Conservation (phyloP, 345 rosid species). For the Heritiera littoralis region DNA sequence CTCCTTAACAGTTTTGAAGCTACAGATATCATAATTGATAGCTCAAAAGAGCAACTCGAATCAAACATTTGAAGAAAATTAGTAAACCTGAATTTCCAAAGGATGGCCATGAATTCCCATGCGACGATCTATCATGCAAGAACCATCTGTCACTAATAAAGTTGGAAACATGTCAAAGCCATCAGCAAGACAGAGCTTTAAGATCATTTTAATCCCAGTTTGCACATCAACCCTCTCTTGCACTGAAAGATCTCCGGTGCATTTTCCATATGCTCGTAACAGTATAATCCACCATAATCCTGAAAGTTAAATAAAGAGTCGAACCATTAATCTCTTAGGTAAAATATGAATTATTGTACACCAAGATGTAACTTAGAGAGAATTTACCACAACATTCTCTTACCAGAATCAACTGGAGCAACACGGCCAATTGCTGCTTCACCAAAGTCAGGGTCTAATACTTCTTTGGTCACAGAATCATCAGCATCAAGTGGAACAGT, state of each 20-base stretch:
- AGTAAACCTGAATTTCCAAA: conserved; percentile 81
- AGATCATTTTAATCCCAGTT: conserved; percentile 91
- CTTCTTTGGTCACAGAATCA: conserved; percentile 77
- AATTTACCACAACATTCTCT: conserved; percentile 10
- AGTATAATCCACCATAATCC: conserved; percentile 98
- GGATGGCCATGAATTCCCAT: conserved; percentile 99
- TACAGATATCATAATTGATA: conserved; percentile 6
- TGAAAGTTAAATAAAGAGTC: conserved; percentile 23
- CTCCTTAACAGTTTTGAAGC: conserved; percentile 2
- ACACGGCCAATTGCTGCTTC: conserved; percentile 99
- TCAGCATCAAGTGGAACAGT: conserved; percentile 83
- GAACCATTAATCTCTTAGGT: conserved; percentile 1
- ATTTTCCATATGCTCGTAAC: conserved; percentile 89
- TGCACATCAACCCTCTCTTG: conserved; percentile 95
- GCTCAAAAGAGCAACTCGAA: conserved; percentile 15
- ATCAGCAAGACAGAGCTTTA: conserved; percentile 91
- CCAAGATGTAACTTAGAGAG: neutral
- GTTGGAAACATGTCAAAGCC: conserved; percentile 98
- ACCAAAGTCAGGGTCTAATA: conserved; percentile 93
- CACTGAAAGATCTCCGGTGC: conserved; percentile 77
- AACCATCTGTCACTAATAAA: conserved; percentile 90
- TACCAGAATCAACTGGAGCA: conserved; percentile 97
- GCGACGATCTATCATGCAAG: conserved; percentile 98
- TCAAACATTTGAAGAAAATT: conserved; percentile 1
- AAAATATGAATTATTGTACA: neutral